phyloP scores from a whole-genome alignment of 2,329 filamentous ascomycete genomes.

The Colletotrichum sp. region DNA sequence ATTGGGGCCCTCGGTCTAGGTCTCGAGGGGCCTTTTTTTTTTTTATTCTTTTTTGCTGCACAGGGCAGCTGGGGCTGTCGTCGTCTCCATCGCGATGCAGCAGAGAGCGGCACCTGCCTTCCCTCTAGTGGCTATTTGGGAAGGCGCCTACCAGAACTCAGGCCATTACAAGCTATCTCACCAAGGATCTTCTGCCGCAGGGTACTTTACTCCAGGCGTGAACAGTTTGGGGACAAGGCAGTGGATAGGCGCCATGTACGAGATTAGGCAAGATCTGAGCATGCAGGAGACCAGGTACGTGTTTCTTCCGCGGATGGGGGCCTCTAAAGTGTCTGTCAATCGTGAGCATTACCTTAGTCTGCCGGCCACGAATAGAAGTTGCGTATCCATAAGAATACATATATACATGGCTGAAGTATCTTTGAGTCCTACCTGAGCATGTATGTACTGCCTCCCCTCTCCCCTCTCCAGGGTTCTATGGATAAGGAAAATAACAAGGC shows the following conservation, averaged over 20 bases:
- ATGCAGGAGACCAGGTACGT: not conserved
- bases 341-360: not conserved
- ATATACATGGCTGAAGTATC: not conserved
- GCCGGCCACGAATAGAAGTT: not conserved
- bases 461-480: not conserved
- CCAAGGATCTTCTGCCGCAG: not conserved
- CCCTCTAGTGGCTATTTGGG: not conserved
- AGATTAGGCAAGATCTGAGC: not conserved
- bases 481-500: not conserved
- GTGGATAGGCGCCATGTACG: not conserved
- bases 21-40: not conserved
- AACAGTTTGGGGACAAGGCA: not conserved
- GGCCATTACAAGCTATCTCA: not conserved
- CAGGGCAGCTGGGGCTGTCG: not conserved
- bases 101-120: not conserved
- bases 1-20: not conserved
- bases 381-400: not conserved
- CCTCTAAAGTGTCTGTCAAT: not conserved
- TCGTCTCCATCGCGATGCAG: not conserved
- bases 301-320: not conserved
- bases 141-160: not conserved
- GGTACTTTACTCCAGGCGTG: constrained; percentile 6
- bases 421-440: not conserved
- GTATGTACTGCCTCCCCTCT: not conserved
- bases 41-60: not conserved